phyloP scores from a whole-genome alignment of 2,329 filamentous ascomycete species.

The Fusarium acutatum region DNA sequence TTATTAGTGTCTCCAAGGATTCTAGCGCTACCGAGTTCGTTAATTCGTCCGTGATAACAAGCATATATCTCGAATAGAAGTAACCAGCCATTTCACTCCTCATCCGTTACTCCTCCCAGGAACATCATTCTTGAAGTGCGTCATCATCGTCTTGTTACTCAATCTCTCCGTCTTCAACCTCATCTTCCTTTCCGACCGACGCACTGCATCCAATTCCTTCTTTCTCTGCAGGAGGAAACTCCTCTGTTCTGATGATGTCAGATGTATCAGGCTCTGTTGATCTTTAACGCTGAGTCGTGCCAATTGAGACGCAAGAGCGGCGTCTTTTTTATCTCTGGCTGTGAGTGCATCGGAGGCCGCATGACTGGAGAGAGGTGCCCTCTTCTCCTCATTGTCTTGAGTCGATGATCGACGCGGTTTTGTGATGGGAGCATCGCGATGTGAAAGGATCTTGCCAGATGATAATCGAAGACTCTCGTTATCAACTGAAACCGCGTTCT shows the following conservation, averaged over 20 bases:
- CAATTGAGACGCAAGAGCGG: conserved; percentile 16
- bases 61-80: too few relatives aligned
- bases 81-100: conserved; percentile 45
- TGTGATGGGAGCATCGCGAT: neutral
- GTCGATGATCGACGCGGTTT: neutral
- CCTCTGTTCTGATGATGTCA: conserved; percentile 25
- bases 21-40: fast-evolving
- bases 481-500: neutral
- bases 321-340: conserved; percentile 3
- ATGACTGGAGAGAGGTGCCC: neutral
- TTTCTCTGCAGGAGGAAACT: conserved; percentile 15
- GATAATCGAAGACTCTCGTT: conserved; percentile 13
- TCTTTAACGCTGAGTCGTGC: conserved; percentile 15
- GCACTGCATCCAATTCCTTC: conserved; percentile 18
- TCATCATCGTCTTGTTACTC: conserved; percentile 28
- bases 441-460: conserved; percentile 31
- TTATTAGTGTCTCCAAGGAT: fast-evolving
- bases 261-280: conserved; percentile 31
- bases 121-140: conserved; percentile 11
- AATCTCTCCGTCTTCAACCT: conserved; percentile 9
- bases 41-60: fast-evolving
- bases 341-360: neutral
- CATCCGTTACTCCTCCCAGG: conserved; percentile 13
- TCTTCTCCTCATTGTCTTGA: neutral
- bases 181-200: conserved; percentile 8